Evolutionary conservation across 2,329 filamentous ascomycete species (phyloP), one percentile per base, ranked within the genome.

Genomic region (Talaromyces sp.): DNA sequence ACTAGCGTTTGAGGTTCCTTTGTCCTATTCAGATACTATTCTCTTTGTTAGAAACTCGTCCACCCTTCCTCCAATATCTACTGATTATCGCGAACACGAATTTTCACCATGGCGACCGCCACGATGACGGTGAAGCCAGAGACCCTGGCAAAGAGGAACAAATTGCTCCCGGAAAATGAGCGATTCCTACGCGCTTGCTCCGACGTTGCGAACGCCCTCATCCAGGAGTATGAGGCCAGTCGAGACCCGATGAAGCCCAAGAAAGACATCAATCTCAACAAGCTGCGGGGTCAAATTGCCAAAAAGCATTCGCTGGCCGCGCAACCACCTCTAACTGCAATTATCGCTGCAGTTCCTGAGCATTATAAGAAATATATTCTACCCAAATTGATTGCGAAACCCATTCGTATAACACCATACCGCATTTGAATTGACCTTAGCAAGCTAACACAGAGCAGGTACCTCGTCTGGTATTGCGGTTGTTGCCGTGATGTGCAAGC

Each of bases 321-420:
- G 68, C 91, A 96, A 71, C 95, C 95, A 36, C 92, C 96, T 29
- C 82, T 99, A 69, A 98, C 94, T 8, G 94, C 95, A 67, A 99
- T 99, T 75, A 98, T 99, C 75, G 92, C 95, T 63, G 95, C 95
- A 10, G 94, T 99, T 40, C 96, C 96, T n/a, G 95, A 99, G 77
- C 93, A 98, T 77, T 97, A 98, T 82, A 99, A 98, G 84, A 99
- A 98, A 82, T 98, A 98, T 74, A 97, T 99, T 68, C 81, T 98
- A 68, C 95, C 93, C 22, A 97, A 97, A 80, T 83, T 99, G 68
- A 93, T 99, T 72, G 95, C 96, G 29, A 99, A 99, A 80, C 95
- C 95, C 1, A 98, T 99, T 67, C 86, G 91, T 90, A 84, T 73
- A 85, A 6, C 22, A 13, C 27, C n/a, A 29, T 38, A 31, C n/a